Percentiles rank a stretch among this genome's conserved stretches.
Conservation (phyloP, 1,284 basidiomycete genomes). For the Phaffia rhodozyma region DNA sequence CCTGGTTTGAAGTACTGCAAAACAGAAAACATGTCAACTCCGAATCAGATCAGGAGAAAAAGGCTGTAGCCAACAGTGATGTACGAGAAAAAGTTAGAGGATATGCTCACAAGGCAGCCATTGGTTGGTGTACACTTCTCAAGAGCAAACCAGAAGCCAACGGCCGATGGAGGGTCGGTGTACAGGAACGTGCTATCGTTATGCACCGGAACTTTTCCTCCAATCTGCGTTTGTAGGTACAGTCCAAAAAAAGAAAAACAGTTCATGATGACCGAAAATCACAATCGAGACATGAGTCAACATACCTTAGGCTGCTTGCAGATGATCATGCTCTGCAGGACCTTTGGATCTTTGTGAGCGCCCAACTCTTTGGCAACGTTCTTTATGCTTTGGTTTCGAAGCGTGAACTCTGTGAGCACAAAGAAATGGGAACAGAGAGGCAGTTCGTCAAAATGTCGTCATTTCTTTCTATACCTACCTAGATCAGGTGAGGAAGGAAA, state of each 20-base stretch:
- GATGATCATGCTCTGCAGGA: conserved; percentile 90
- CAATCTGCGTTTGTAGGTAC: neutral
- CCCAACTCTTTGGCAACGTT: conserved; percentile 58
- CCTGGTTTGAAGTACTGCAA: conserved; percentile 67
- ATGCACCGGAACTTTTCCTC: conserved; percentile 43
- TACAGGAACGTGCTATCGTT: conserved; percentile 53
- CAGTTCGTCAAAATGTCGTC: too few species aligned
- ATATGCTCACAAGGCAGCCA: conserved; percentile 51
- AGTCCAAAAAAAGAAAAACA: conserved; percentile 39
- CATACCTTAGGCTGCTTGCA: conserved; percentile 70
- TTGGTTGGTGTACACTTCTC: conserved; percentile 74
- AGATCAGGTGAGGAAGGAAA: too few species aligned
- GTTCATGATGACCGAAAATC: conserved; percentile 50
- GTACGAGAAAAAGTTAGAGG: neutral
- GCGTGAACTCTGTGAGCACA: conserved; percentile 43
- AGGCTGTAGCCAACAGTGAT: neutral
- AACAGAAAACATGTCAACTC: neutral
- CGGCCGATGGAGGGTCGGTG: conserved; percentile 75
- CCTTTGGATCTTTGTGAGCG: conserved; percentile 73
- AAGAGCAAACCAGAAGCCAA: conserved; percentile 92
- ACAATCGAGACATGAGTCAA: neutral
- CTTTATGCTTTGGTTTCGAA: conserved; percentile 58
- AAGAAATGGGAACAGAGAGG: too few species aligned
- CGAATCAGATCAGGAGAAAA: neutral
- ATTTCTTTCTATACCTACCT: too few species aligned